Percentiles rank a stretch among this genome's conserved stretches.
Conservation (phyloP, 106 monocot species). For the Agapanthus africanus region DNA sequence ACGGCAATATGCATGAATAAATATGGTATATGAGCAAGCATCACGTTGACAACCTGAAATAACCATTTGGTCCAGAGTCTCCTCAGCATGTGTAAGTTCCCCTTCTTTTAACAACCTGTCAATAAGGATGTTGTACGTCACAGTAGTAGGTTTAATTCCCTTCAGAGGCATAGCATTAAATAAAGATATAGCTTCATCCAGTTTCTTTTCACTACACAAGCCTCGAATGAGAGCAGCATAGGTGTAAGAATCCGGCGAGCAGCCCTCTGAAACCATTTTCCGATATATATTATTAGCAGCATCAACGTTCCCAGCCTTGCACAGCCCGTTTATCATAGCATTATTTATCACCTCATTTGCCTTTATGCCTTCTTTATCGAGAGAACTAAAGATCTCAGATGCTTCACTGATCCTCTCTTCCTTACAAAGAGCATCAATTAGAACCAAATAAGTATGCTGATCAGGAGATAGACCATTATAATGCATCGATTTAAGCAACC, state of each 20-base stretch:
- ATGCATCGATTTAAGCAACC: slow-evolving; percentile 23
- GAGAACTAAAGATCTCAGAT: slow-evolving; percentile 14
- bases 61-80: slow-evolving; percentile 22
- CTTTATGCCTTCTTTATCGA: slow-evolving; percentile 14
- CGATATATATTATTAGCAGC: slow-evolving; percentile 18
- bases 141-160: slow-evolving; percentile 19
- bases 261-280: slow-evolving; percentile 26
- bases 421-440: slow-evolving; percentile 27
- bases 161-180: slow-evolving; percentile 23
- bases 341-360: slow-evolving; percentile 31
- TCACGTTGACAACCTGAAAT: slow-evolving; percentile 17
- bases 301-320: slow-evolving; percentile 25
- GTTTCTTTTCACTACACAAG: slow-evolving; percentile 24
- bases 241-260: slow-evolving; percentile 20
- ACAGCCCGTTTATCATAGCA: slow-evolving; percentile 28
- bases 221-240: slow-evolving; percentile 29
- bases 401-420: slow-evolving; percentile 24
- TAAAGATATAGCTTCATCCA: slow-evolving; percentile 20
- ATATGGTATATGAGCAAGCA: slow-evolving; percentile 22
- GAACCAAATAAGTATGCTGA: slow-evolving; percentile 22
- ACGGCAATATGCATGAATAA: slow-evolving; percentile 30
- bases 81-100: slow-evolving; percentile 19
- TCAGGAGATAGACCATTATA: slow-evolving; percentile 18
- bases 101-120: slow-evolving; percentile 24
- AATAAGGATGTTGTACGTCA: slow-evolving; percentile 30